phyloP scores from a whole-genome alignment of 163 green algal species.

The Chloromonas sp. region DNA sequence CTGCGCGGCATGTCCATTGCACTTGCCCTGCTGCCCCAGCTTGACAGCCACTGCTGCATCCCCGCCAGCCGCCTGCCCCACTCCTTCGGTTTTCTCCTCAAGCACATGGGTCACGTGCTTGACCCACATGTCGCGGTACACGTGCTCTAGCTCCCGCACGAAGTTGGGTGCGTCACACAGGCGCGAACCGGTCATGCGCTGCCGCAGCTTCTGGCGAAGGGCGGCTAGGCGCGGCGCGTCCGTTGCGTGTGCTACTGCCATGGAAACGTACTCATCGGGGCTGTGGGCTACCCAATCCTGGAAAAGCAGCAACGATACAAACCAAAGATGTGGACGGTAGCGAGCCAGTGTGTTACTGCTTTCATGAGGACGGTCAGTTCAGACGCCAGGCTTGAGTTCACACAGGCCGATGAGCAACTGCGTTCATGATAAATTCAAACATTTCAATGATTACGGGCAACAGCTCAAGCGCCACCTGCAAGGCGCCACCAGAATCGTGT shows the following conservation, averaged over 20 bases:
- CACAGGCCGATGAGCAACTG: not conserved
- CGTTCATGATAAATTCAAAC: no score
- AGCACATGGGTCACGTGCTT: conserved; percentile 16
- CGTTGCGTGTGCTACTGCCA: conserved; percentile 46
- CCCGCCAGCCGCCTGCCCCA: no score
- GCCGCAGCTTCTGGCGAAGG: conserved; percentile 65
- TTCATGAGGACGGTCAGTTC: no score
- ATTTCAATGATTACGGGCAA: no score
- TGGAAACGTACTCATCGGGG: conserved; percentile 75
- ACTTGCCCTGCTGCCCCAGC: no score
- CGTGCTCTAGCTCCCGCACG: conserved; percentile 43
- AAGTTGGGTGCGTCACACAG: conserved; percentile 79
- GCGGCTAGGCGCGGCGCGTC: conserved; percentile 52
- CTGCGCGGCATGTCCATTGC: not conserved
- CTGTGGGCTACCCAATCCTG: conserved; percentile 69
- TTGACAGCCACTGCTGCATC: not conserved
- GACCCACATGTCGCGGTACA: conserved; percentile 47
- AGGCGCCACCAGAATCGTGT: not conserved
- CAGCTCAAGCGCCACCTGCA: no score
- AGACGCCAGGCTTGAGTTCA: not conserved
- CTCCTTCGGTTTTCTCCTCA: not conserved
- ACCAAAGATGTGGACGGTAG: not conserved
- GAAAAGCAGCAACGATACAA: not conserved
- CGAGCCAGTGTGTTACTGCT: not conserved
- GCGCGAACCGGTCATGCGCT: conserved; percentile 67